These are phyloP conservation scores for Phytophthora ramorum DNA, from an alignment of 352 stramenopile genomes.

Conservation along the genomic window DNA sequence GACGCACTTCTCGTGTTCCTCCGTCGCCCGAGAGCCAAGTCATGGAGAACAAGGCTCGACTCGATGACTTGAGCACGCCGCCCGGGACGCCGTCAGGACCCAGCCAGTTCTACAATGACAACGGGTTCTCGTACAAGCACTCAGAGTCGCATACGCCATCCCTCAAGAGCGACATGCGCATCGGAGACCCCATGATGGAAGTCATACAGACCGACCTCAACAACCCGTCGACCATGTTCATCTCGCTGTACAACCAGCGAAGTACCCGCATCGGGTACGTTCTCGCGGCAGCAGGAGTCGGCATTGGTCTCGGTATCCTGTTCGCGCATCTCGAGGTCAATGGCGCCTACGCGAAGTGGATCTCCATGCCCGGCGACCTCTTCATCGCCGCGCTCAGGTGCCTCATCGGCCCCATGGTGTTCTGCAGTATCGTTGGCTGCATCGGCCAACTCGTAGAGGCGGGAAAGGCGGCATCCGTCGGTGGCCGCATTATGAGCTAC, in stretches of 20 bases:
- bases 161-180: constrained; percentile 27
- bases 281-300: constrained; percentile 44
- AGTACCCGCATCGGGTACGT: constrained; percentile 50
- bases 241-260: constrained; percentile 51
- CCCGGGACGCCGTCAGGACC: constrained; percentile 27
- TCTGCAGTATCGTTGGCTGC: constrained; percentile 67
- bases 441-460: constrained; percentile 64
- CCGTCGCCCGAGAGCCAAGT: not conserved
- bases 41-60: constrained; percentile 19
- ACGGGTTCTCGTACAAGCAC: constrained; percentile 25
- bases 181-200: constrained; percentile 6
- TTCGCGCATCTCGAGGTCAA: constrained; percentile 45
- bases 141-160: constrained; percentile 28
- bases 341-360: constrained; percentile 41
- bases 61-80: constrained; percentile 37
- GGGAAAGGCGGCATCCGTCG: constrained; percentile 59
- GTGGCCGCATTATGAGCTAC: constrained; percentile 55
- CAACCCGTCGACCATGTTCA: constrained; percentile 46
- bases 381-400: constrained; percentile 72
- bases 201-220: constrained; percentile 3
- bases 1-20: constrained; percentile 20
- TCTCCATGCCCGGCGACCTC: constrained; percentile 65
- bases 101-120: constrained; percentile 21
- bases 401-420: constrained; percentile 71
- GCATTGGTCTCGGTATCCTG: constrained; percentile 53